phyloP scores from a whole-genome alignment of 2,329 filamentous ascomycete genomes.

The Tolypocladium guangdongense region DNA sequence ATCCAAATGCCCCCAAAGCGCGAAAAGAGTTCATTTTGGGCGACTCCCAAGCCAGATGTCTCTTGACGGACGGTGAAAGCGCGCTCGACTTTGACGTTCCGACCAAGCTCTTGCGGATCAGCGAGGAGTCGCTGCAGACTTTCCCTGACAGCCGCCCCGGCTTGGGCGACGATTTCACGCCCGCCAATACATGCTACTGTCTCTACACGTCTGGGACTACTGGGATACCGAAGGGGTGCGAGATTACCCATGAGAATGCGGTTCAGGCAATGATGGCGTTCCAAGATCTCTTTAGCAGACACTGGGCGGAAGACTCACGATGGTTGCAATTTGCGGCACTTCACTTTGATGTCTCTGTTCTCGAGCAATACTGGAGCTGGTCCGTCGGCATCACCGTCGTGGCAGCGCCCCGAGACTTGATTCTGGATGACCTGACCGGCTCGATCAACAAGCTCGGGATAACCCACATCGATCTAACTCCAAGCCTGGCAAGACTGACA shows the following conservation, averaged over 20 bases:
- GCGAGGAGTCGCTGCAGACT: constrained; percentile 17
- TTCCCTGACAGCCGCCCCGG: constrained; percentile 7
- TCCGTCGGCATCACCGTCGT: constrained; percentile 78
- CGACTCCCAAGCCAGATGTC: constrained; percentile 56
- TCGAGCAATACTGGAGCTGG: constrained; percentile 96
- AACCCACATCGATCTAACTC: constrained; percentile 86
- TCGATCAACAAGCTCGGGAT: constrained; percentile 63
- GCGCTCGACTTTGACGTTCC: constrained; percentile 21
- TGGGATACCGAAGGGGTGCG: constrained; percentile 76
- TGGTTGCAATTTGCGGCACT: constrained; percentile 93
- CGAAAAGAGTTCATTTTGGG: constrained; percentile 68
- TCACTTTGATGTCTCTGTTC: constrained; percentile 86
- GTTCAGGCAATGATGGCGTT: constrained; percentile 88
- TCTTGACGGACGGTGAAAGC: constrained; percentile 42
- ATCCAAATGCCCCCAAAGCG: constrained; percentile 59
- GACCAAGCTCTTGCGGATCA: constrained; percentile 21
- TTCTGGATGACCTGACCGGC: constrained; percentile 70
- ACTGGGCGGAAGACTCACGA: constrained; percentile 62
- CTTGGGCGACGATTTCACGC: constrained; percentile 10
- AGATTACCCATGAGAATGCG: constrained; percentile 79
- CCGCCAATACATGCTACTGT: constrained; percentile 61
- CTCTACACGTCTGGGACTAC: constrained; percentile 85
- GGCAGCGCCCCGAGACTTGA: constrained; percentile 69
- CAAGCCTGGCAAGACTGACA: constrained; percentile 69
- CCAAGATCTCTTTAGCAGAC: constrained; percentile 61